phyloP scores from a whole-genome alignment of 805 yeast species.

The Vanderwaltozyma tropicalis region DNA sequence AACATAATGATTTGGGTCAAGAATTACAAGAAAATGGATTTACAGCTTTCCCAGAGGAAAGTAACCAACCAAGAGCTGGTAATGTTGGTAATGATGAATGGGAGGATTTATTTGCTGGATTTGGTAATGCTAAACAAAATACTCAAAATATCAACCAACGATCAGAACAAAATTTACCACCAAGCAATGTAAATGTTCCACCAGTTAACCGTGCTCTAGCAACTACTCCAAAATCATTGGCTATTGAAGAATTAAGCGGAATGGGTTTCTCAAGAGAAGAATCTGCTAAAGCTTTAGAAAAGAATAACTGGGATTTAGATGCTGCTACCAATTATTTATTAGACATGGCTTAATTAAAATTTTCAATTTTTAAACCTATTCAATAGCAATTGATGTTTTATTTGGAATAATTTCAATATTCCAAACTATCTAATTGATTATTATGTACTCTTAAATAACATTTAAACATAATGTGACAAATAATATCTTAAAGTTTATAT shows the following conservation, averaged over 20 bases:
- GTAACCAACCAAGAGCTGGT: not conserved
- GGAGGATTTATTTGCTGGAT: constrained; percentile 89
- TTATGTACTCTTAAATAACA: no score
- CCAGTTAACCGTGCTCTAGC: constrained; percentile 28
- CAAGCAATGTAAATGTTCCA: constrained; percentile 2
- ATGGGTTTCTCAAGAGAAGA: constrained; percentile 76
- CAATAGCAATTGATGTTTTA: no score
- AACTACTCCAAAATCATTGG: constrained; percentile 40
- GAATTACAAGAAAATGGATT: constrained; percentile 19
- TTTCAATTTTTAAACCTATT: no score
- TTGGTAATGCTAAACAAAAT: constrained; percentile 40
- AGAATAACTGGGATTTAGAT: constrained; percentile 64
- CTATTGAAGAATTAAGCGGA: constrained; percentile 69
- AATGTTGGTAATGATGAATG: constrained; percentile 59
- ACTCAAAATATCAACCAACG: not conserved
- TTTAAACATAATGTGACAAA: no score
- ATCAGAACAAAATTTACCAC: not conserved
- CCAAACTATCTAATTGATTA: no score
- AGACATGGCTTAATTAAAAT: constrained; percentile 45
- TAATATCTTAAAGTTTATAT: no score
- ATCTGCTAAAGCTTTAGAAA: constrained; percentile 57
- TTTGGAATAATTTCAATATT: no score
- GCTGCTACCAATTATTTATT: constrained; percentile 80
- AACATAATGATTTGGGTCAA: constrained; percentile 18
- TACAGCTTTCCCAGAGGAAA: constrained; percentile 7